Conservation (phyloP, 2,329 filamentous ascomycete species). For the Trichothecium sympodiale region DNA sequence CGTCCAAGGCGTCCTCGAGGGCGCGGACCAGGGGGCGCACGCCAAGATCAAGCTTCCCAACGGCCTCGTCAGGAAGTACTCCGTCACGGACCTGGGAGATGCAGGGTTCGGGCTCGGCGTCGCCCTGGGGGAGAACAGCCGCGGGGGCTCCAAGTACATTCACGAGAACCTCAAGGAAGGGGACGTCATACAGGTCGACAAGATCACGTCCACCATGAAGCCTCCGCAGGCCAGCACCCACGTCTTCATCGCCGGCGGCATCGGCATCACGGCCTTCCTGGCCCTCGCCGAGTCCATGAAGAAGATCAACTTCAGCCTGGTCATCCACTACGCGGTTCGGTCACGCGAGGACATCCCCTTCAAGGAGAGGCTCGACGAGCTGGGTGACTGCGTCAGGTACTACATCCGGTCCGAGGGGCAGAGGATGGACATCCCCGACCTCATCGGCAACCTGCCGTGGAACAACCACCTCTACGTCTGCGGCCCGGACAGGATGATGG, state of each 20-base stretch:
- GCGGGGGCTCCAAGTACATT: slow-evolving; percentile 51
- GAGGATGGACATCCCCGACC: slow-evolving; percentile 40
- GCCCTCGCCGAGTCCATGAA: slow-evolving; percentile 29
- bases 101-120: slow-evolving; percentile 44
- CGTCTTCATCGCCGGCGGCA: slow-evolving; percentile 52
- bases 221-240: slow-evolving; percentile 41
- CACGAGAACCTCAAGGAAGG: slow-evolving; percentile 37
- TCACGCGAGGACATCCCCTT: slow-evolving; percentile 43
- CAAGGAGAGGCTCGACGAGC: slow-evolving; percentile 27
- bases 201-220: slow-evolving; percentile 37
- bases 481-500: slow-evolving; percentile 46
- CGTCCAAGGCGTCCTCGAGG: slow-evolving; percentile 16
- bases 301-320: slow-evolving; percentile 35
- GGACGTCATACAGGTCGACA: slow-evolving; percentile 37
- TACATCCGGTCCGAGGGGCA: slow-evolving; percentile 42
- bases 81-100: slow-evolving; percentile 31
- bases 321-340: slow-evolving; percentile 49
- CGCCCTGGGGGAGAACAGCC: slow-evolving; percentile 39
- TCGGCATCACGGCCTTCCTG: slow-evolving; percentile 57
- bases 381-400: slow-evolving; percentile 31
- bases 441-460: slow-evolving; percentile 35
- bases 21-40: slow-evolving; percentile 35
- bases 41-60: slow-evolving; percentile 45
- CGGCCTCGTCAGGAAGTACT: slow-evolving; percentile 48
- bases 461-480: slow-evolving; percentile 51